Conservation (phyloP, 2,329 filamentous ascomycete species). For the Stagonosporopsis cucurbitacearum region DNA sequence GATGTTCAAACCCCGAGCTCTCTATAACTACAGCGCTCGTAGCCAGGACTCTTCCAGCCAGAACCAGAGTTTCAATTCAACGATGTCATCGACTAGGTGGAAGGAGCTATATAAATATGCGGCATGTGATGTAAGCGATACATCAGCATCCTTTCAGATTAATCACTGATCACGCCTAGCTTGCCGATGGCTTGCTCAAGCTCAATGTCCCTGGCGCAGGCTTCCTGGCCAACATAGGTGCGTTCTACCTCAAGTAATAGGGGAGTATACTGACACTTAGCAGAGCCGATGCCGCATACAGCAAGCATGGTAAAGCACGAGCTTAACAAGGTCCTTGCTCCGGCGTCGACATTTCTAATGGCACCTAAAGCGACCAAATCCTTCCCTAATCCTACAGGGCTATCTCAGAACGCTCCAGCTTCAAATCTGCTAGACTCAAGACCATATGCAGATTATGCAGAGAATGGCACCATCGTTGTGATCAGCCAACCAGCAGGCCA, state of each 20-base stretch:
- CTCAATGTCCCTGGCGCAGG: conserved; percentile 71
- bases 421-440: conserved; percentile 46
- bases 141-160: neutral
- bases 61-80: neutral
- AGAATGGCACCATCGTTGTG: conserved; percentile 67
- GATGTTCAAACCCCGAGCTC: neutral
- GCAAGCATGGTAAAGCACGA: conserved; percentile 24
- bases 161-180: conserved; percentile 27
- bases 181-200: conserved; percentile 74
- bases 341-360: conserved; percentile 69
- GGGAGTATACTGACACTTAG: neutral
- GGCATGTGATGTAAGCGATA: conserved; percentile 41
- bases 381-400: conserved; percentile 41
- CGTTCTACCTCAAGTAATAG: conserved; percentile 31
- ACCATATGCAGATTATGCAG: conserved; percentile 73
- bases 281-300: conserved; percentile 39
- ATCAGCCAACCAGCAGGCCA: conserved; percentile 70
- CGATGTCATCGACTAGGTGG: conserved; percentile 40
- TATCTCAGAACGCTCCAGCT: conserved; percentile 40
- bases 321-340: conserved; percentile 54
- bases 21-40: neutral
- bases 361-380: conserved; percentile 61
- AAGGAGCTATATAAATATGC: conserved; percentile 42
- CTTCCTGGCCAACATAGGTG: conserved; percentile 68
- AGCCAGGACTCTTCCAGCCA: neutral